Conservation (phyloP, 192 early-diverging fungal species). For the Pilobolus umbonatus region DNA sequence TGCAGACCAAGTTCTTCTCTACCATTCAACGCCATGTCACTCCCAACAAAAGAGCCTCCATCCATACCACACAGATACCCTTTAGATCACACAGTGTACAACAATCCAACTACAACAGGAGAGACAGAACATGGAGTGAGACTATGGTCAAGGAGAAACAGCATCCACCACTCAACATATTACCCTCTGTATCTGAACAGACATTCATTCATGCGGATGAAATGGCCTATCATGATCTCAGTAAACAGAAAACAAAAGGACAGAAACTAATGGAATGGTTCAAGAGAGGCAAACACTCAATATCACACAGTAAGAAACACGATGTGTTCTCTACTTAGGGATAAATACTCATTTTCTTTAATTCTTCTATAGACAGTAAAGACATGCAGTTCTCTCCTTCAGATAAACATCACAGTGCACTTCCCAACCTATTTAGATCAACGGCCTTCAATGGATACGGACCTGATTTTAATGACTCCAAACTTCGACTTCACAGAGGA, state of each 20-base stretch:
- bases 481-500: constrained; percentile 68
- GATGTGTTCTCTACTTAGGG: no score
- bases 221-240: neutral
- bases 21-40: constrained; percentile 16
- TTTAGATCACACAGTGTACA: constrained; percentile 12
- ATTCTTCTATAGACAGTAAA: neutral
- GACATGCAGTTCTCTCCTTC: neutral
- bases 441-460: no score
- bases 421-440: neutral
- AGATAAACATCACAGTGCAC: neutral
- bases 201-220: neutral
- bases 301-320: constrained; percentile 4
- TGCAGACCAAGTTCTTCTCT: constrained; percentile 33
- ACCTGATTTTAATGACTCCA: constrained; percentile 28
- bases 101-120: neutral
- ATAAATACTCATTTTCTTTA: neutral
- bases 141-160: neutral
- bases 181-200: constrained; percentile 27
- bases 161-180: neutral
- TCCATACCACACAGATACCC: constrained; percentile 4
- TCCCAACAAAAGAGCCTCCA: neutral
- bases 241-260: constrained; percentile 36
- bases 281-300: constrained; percentile 47
- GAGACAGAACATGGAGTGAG: constrained; percentile 2
- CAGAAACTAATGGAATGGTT: constrained; percentile 75